These are phyloP conservation scores for Penicillium concentricum DNA, from an alignment of 2,329 filamentous ascomycete species.

Conservation along the genomic window DNA sequence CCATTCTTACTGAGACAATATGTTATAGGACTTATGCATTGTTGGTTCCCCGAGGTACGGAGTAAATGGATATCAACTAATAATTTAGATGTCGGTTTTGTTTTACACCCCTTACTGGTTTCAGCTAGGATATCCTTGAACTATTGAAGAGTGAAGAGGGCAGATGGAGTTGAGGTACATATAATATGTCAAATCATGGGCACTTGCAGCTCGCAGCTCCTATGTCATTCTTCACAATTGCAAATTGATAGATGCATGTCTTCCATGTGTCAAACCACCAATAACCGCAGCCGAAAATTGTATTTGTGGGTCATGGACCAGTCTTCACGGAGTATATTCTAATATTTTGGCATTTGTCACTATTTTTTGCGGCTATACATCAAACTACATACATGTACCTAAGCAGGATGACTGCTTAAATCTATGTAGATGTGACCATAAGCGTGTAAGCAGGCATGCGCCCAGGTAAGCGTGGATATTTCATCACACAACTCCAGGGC, in stretches of 20 bases:
- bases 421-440: constrained; percentile 13
- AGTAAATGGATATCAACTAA: too few species aligned
- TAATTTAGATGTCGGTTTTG: not conserved
- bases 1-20: not conserved
- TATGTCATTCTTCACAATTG: not conserved
- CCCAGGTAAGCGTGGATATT: constrained; percentile 4
- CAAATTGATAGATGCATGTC: constrained; percentile 2
- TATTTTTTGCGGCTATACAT: not conserved
- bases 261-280: constrained; percentile 1
- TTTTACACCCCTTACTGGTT: not conserved
- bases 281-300: not conserved
- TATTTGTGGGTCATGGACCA: not conserved
- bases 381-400: not conserved
- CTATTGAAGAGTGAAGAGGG: not conserved
- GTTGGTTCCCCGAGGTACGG: not conserved
- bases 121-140: not conserved
- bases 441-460: not conserved
- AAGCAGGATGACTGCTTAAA: not conserved
- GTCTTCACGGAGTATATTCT: not conserved
- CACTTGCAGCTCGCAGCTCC: not conserved
- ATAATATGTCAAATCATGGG: not conserved
- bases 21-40: not conserved
- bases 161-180: not conserved
- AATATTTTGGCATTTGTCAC: not conserved
- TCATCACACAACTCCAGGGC: constrained; percentile 7